phyloP scores from a whole-genome alignment of 2,329 filamentous ascomycete genomes.

The Fonsecaea erecta region DNA sequence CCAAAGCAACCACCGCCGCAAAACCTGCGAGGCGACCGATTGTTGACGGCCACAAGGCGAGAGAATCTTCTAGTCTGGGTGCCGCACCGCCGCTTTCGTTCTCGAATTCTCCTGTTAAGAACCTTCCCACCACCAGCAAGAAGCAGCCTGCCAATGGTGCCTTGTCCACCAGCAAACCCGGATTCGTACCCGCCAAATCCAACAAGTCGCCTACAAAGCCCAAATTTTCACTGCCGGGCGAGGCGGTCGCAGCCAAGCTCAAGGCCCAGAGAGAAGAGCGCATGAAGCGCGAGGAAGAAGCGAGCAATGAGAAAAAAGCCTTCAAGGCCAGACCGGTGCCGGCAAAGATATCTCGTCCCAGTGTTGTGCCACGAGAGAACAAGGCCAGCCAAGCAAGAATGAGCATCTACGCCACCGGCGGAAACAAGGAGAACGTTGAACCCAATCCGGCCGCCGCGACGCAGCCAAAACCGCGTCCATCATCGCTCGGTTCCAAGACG shows the following conservation, averaged over 20 bases:
- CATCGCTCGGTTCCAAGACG: conserved; percentile 17
- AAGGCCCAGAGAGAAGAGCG: conserved; percentile 57
- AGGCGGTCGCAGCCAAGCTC: conserved; percentile 58
- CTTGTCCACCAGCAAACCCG: conserved; percentile 51
- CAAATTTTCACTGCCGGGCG: conserved; percentile 59
- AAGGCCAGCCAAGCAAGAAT: conserved; percentile 52
- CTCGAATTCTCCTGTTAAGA: conserved; percentile 36
- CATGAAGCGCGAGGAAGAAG: conserved; percentile 50
- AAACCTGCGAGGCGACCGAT: conserved; percentile 31
- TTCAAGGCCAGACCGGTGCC: conserved; percentile 55
- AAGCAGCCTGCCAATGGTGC: conserved; percentile 46
- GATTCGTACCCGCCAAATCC: conserved; percentile 58
- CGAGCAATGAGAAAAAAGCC: conserved; percentile 43
- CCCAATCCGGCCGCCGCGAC: conserved; percentile 16
- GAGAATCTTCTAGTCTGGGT: conserved; percentile 21
- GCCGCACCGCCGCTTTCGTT: conserved; percentile 29
- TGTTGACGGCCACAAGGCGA: conserved; percentile 20
- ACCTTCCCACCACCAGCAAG: conserved; percentile 43
- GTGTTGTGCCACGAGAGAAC: conserved; percentile 49
- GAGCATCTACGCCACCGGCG: conserved; percentile 38
- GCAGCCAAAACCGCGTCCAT: conserved; percentile 21
- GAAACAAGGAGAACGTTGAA: conserved; percentile 35
- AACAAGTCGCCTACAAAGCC: conserved; percentile 56
- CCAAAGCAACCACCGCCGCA: conserved; percentile 19
- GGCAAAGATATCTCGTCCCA: conserved; percentile 42